Evolutionary conservation across 805 yeast genomes (phyloP).

Genomic region (Brettanomyces sp.): DNA sequence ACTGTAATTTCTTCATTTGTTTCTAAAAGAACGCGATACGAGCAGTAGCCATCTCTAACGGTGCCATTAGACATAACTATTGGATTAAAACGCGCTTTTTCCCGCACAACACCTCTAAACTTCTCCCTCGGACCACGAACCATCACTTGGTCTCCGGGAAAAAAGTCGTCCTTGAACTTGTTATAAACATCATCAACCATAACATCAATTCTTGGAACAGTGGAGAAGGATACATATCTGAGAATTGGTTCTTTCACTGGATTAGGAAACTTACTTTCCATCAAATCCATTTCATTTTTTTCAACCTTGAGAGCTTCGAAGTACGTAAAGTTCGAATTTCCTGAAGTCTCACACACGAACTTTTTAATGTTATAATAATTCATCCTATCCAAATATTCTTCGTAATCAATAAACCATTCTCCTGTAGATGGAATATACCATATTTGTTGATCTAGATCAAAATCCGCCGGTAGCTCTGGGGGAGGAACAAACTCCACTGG

Average conservation of each 20-base stretch:
- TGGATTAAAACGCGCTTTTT: constrained; percentile 72
- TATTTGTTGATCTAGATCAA: constrained; percentile 48
- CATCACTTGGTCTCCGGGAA: constrained; percentile 81
- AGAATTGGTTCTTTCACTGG: constrained; percentile 89
- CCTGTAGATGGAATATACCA: constrained; percentile 79
- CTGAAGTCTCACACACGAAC: constrained; percentile 94
- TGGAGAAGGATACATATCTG: constrained; percentile 71
- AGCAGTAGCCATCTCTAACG: constrained; percentile 38
- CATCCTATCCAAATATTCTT: constrained; percentile 61
- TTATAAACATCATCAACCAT: constrained; percentile 81
- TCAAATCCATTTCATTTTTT: constrained; percentile 47
- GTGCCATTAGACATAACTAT: constrained; percentile 28
- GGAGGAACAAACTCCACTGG: constrained; percentile 54
- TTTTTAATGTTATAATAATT: constrained; percentile 67
- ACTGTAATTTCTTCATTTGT: constrained; percentile 52
- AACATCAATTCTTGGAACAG: constrained; percentile 72
- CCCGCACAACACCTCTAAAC: constrained; percentile 59
- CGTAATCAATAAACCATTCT: constrained; percentile 79
- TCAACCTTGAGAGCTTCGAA: constrained; percentile 84
- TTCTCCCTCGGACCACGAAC: constrained; percentile 37
- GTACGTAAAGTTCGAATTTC: constrained; percentile 82
- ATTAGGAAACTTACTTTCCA: constrained; percentile 81
- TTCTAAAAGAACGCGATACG: constrained; percentile 60
- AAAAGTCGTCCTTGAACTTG: constrained; percentile 71
- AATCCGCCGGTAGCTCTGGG: constrained; percentile 45